Conservation (phyloP, 2,329 filamentous ascomycete genomes). For the Knufia fluminis region DNA sequence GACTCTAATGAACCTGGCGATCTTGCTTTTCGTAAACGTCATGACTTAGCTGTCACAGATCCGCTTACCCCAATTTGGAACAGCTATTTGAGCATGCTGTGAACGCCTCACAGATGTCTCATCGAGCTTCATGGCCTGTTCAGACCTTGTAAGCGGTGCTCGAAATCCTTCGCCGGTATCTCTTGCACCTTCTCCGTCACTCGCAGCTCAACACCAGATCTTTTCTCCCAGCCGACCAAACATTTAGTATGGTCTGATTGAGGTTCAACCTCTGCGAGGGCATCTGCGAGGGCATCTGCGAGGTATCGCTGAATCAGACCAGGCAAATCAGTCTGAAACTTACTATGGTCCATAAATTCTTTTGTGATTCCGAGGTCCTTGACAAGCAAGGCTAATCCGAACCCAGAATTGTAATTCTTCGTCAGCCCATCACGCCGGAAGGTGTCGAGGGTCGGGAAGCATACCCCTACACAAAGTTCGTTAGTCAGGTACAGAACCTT, state of each 20-base stretch:
- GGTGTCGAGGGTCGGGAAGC: slow-evolving; percentile 27
- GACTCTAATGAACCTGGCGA: background rate
- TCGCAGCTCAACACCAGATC: background rate
- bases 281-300: background rate
- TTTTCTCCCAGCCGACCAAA: slow-evolving; percentile 10
- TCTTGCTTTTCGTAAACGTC: too few relatives aligned
- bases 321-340: slow-evolving; percentile 8
- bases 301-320: slow-evolving; percentile 17
- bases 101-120: background rate
- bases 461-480: slow-evolving; percentile 14
- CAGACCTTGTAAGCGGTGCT: slow-evolving; percentile 4
- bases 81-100: background rate
- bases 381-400: slow-evolving; percentile 17
- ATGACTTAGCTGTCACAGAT: too few relatives aligned
- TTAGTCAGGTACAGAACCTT: background rate
- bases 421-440: slow-evolving; percentile 19
- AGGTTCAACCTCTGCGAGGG: background rate
- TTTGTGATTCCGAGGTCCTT: slow-evolving; percentile 18
- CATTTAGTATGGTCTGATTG: slow-evolving; percentile 9
- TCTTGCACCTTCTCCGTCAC: slow-evolving; percentile 4
- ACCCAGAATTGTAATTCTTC: slow-evolving; percentile 17
- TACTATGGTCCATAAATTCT: slow-evolving; percentile 14
- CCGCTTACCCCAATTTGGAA: too few relatives aligned
- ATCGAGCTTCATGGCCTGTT: background rate
- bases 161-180: slow-evolving; percentile 8